Evolutionary conservation across 306 rosid genomes (phyloP), one percentile per base, ranked within the genome.

Genomic region (Ceratonia siliqua): DNA sequence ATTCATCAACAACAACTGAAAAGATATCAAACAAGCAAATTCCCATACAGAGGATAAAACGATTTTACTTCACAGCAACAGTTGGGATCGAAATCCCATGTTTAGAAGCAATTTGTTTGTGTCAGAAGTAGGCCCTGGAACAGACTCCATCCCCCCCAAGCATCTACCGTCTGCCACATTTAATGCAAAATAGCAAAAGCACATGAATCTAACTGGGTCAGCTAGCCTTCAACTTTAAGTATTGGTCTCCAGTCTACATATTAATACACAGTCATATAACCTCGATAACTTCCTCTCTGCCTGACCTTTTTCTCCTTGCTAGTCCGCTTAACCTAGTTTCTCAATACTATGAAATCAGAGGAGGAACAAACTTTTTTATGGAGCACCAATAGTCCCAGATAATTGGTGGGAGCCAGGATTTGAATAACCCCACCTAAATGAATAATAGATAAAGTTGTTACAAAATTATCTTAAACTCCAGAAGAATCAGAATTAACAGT

Each of bases 111-210:
- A 94, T 89, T 82, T 77, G 87, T 52, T 94, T 88, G 95, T 4
- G 97, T 90, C 80, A 82, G 87, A 77, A 94, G 97, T 73, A 94
- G 84, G 80, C 75, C 87, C 79, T 94, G 98, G 78, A 91, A 94
- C 67, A 82, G 83, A 79, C 76, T 81, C 98, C 97, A 94, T 70
- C 96, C 98, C 69, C 98, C 97, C 97, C 95, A 91, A 53, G 97
- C 93, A 85, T 94, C 97, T 59, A 91, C 89, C 96, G 91, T 94
- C 95, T 94, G 89, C 75, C 78, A 76, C 25, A 61, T 21, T 24
- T 17, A 36, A 75, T 56, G 53, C 68, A 70, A 27, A 68, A 50
- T 55, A 77, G 35, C 8, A 58, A 54, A 64, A 70, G n/a, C 39
- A 66, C 39, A 30, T 53, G 62, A 66, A 71, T 49, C 45, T 41